Percentiles rank a stretch among this genome's conserved stretches.
Evolutionary conservation across 2,329 filamentous ascomycete genomes (phyloP).

Genomic region (Fusarium avenaceum): DNA sequence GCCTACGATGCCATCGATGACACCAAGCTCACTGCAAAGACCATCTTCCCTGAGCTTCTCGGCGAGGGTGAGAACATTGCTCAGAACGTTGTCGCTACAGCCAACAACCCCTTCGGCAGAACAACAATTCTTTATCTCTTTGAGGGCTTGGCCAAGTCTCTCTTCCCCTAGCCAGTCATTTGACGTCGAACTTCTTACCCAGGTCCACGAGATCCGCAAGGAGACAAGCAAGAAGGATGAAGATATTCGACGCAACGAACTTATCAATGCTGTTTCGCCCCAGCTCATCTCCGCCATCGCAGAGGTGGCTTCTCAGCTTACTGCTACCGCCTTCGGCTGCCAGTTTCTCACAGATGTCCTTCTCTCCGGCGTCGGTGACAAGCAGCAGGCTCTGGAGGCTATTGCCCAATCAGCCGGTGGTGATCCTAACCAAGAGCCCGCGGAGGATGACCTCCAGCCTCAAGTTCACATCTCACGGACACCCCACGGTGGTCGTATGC

Average conservation of each 20-base stretch:
- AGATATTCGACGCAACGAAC: slow-evolving; percentile 78
- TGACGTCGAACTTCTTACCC: slow-evolving; percentile 78
- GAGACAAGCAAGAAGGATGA: slow-evolving; percentile 94
- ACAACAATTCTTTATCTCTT: slow-evolving; percentile 85
- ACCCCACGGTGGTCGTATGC: slow-evolving; percentile 80
- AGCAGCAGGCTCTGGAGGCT: slow-evolving; percentile 78
- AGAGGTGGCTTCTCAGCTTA: slow-evolving; percentile 75
- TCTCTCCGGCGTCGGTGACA: slow-evolving; percentile 81
- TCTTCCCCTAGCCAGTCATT: slow-evolving; percentile 73
- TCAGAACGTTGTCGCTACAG: slow-evolving; percentile 74
- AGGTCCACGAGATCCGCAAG: slow-evolving; percentile 83
- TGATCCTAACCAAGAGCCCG: slow-evolving; percentile 61
- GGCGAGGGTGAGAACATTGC: slow-evolving; percentile 75
- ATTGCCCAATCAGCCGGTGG: slow-evolving; percentile 74
- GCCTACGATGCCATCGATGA: slow-evolving; percentile 95
- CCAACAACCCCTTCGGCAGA: slow-evolving; percentile 74
- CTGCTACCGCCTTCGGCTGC: slow-evolving; percentile 83
- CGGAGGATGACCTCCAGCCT: slow-evolving; percentile 58
- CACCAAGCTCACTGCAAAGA: slow-evolving; percentile 87
- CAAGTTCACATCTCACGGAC: slow-evolving; percentile 71
- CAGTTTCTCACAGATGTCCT: slow-evolving; percentile 89
- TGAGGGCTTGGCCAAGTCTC: slow-evolving; percentile 71
- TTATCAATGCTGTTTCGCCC: slow-evolving; percentile 80
- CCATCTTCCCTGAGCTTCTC: slow-evolving; percentile 88
- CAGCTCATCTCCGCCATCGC: slow-evolving; percentile 81